Evolutionary conservation across 2,329 filamentous ascomycete genomes (phyloP), one percentile per base, ranked within the genome.

Genomic region (Endothia cerciana): DNA sequence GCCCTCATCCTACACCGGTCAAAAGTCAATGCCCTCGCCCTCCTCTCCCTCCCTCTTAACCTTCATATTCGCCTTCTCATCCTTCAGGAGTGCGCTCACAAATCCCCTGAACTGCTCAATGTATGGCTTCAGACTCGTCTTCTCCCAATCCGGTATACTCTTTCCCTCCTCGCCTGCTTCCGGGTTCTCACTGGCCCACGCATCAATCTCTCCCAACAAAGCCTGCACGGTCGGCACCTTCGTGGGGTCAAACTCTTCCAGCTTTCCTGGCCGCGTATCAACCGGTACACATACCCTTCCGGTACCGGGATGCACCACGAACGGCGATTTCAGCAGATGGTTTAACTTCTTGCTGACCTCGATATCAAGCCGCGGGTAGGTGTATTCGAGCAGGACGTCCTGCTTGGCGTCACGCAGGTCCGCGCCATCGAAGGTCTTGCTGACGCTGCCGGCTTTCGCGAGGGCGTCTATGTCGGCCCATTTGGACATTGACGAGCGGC

Each of bases 291-390:
- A 99, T 7, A 99, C 92, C 63, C 94, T 83, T 0, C 95, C 94
- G 0, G 95, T 99, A 22, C 93, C 93, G 0, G 95, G 95, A 76
- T 99, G 95, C 45, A 99, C 90, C 68, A 97, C 94, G 74, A 99
- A 99, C 0, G 95, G 95, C 69, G 90, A 94, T 77, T 99, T 99
- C 72, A 99, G 89, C 84, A 99, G 87, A 85, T 99, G 95, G 81
- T 97, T 98, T 65, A 97, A 87, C 77, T 97, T 97, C 83, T 98
- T 98, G 75, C 91, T 95, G 75, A 99, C 95, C 78, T 97, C 93
- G 68, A 95, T 94, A 82, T 99, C 95, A 63, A 99, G 91, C 47
- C 95, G 90, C 3, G 95, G 95, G 78, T 99, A 99, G 7, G 95
- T 97, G 80, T 99, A 98, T 79, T 99, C 95, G 38, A 99, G 87